These are phyloP conservation scores for Cladosporium sp. DNA, from an alignment of 2,329 filamentous ascomycete species.

Conservation along the genomic window DNA sequence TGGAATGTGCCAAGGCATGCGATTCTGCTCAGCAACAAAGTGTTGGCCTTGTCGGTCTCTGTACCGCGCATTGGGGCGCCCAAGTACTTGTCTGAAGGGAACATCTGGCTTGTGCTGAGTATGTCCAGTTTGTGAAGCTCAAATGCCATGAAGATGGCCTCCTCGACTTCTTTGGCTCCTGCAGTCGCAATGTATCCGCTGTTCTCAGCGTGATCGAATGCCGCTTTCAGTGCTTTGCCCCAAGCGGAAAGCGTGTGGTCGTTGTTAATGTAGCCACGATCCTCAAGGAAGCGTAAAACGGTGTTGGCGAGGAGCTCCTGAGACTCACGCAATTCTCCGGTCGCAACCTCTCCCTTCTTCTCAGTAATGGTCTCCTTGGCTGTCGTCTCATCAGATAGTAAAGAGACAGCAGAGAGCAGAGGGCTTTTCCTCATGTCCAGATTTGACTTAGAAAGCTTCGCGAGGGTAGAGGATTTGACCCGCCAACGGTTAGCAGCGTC, in stretches of 20 bases:
- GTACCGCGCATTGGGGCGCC: conserved; percentile 57
- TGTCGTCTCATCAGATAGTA: conserved; percentile 67
- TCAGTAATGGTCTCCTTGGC: conserved; percentile 60
- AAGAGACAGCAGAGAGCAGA: conserved; percentile 51
- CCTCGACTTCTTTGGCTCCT: conserved; percentile 59
- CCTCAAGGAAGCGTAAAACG: conserved; percentile 83
- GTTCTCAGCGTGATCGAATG: conserved; percentile 24
- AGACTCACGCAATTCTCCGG: conserved; percentile 46
- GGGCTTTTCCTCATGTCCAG: conserved; percentile 20
- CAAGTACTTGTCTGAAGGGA: conserved; percentile 46
- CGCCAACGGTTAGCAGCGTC: conserved; percentile 61
- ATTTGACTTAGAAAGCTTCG: conserved; percentile 1
- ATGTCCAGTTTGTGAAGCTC: conserved; percentile 78
- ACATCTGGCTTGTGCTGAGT: conserved; percentile 67
- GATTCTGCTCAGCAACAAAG: conserved; percentile 79
- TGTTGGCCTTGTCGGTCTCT: conserved; percentile 67
- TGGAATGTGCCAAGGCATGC: conserved; percentile 77
- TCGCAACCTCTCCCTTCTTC: conserved; percentile 41
- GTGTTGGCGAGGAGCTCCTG: conserved; percentile 69
- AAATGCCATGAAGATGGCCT: conserved; percentile 76
- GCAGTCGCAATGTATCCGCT: conserved; percentile 49
- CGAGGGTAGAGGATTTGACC: conserved; percentile 41
- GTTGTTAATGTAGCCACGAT: conserved; percentile 78
- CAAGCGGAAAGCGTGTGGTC: conserved; percentile 76
- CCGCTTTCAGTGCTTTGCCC: conserved; percentile 73